Base-by-base conservation (phyloP, 768 basidiomycete genomes). In the Suillus decipiens region DNA sequence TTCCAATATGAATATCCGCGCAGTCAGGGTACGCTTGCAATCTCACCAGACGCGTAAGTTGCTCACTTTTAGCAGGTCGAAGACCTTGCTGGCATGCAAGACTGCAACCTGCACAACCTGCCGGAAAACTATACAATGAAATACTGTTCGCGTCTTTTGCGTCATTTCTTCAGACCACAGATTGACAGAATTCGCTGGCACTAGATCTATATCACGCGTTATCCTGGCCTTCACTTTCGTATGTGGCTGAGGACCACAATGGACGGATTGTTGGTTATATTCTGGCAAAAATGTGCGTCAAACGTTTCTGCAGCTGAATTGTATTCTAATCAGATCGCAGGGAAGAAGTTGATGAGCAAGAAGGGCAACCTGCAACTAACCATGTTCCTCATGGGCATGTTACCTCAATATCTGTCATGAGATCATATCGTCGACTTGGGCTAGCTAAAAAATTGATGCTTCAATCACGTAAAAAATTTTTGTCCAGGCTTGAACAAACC, bases 241-340 rank as follows among this genome's bases (percentile, higher is more conserved):
- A 91, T 69, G 94, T 98, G 7, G 95, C 95, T 0, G 94, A 95
- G 70, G 94, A 96, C 68, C 83, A 87, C 69, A 89, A 92, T 70
- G 95, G 95, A 1, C 82, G 91, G 61, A 89, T 98, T 61, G 93
- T 98, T 2, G 95, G 95, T 36, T 98, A 98, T 73, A 95, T 96
- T 41, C 79, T 98, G n/a, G 94, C 92, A 2, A 96, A 96, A 76
- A 96, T 97, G 95, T 96, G 65, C 53, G 85, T 78, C 31, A 47
- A 5, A 36, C 17, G 34, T 34, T 22, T 36, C 17, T 14, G 48
- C 31, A 50, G 10, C 28, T 28, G 39, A 19, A 19, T 28, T 17
- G 7, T 64, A 17, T 47, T 78, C 75, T 39, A 80, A 81, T 65
- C 31, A 36, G 19, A 79, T 79, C 36, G 28, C 68, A 92, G 89